phyloP scores from a whole-genome alignment of 2,329 filamentous ascomycete species.

The Colletotrichum nymphaeae region DNA sequence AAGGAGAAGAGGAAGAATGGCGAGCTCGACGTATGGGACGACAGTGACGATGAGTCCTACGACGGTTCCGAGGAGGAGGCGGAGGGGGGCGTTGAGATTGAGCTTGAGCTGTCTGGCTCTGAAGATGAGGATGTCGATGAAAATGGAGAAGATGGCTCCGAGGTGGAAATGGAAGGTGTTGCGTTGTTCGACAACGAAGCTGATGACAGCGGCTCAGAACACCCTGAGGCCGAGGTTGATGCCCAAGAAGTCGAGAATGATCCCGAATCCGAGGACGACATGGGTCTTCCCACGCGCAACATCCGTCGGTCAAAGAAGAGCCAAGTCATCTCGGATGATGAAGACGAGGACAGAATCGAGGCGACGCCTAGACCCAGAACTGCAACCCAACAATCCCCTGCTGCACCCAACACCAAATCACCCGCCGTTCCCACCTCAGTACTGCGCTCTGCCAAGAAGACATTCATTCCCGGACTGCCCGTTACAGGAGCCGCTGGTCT shows the following conservation, averaged over 20 bases:
- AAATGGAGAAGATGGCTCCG: conserved; percentile 45
- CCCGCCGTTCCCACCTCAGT: conserved; percentile 71
- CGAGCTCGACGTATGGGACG: conserved; percentile 65
- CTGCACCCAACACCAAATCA: conserved; percentile 55
- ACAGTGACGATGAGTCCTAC: conserved; percentile 65
- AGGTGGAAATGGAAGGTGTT: conserved; percentile 44
- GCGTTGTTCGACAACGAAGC: conserved; percentile 55
- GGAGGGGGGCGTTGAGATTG: conserved; percentile 51
- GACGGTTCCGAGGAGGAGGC: conserved; percentile 52
- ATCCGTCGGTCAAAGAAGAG: conserved; percentile 63
- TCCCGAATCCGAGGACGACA: conserved; percentile 52
- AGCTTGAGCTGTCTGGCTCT: conserved; percentile 58
- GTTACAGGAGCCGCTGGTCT: conserved; percentile 71
- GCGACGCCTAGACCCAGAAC: conserved; percentile 63
- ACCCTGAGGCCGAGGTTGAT: conserved; percentile 39
- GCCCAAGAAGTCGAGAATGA: conserved; percentile 38
- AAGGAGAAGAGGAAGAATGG: conserved; percentile 55
- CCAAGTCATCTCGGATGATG: conserved; percentile 72
- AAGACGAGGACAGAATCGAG: conserved; percentile 60
- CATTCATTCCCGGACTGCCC: conserved; percentile 76
- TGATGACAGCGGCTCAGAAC: conserved; percentile 51
- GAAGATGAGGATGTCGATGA: conserved; percentile 49
- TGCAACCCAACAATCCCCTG: conserved; percentile 53
- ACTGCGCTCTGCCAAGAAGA: conserved; percentile 75
- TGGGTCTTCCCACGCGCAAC: conserved; percentile 52